Evolutionary conservation across 2,329 filamentous ascomycete species (phyloP).

Genomic region (Alternaria sp.): DNA sequence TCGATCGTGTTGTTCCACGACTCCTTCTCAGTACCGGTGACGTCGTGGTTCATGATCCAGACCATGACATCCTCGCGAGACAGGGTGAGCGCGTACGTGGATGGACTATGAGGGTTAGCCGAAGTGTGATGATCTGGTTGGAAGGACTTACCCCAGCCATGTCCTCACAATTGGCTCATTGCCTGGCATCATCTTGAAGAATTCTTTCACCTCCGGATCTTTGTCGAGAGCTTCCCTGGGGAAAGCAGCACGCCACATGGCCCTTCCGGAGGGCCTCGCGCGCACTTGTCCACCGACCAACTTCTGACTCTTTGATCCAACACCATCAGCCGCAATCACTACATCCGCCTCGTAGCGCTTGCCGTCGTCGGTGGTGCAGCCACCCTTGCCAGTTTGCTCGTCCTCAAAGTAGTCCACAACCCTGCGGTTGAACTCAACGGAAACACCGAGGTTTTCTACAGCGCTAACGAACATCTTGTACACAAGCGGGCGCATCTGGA

Average conservation of each 20-base stretch:
- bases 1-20: slow-evolving; percentile 57
- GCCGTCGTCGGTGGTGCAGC: slow-evolving; percentile 48
- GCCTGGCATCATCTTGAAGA: slow-evolving; percentile 52
- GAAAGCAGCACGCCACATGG: slow-evolving; percentile 52
- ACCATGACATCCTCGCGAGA: slow-evolving; percentile 56
- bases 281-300: slow-evolving; percentile 54
- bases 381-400: slow-evolving; percentile 45
- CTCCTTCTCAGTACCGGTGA: slow-evolving; percentile 53
- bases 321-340: slow-evolving; percentile 50
- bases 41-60: slow-evolving; percentile 59
- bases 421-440: slow-evolving; percentile 50
- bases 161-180: slow-evolving; percentile 55
- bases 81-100: slow-evolving; percentile 54
- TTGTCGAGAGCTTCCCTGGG: slow-evolving; percentile 53
- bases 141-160: slow-evolving; percentile 47
- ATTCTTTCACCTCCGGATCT: slow-evolving; percentile 55
- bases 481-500: slow-evolving; percentile 63
- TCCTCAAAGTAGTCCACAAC: slow-evolving; percentile 56
- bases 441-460: slow-evolving; percentile 54
- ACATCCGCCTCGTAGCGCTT: slow-evolving; percentile 51
- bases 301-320: slow-evolving; percentile 54
- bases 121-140: background rate
- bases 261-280: slow-evolving; percentile 47
- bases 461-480: slow-evolving; percentile 62
- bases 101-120: slow-evolving; percentile 33